phyloP scores from a whole-genome alignment of 345 rosid genomes.

The Theobroma cacao region DNA sequence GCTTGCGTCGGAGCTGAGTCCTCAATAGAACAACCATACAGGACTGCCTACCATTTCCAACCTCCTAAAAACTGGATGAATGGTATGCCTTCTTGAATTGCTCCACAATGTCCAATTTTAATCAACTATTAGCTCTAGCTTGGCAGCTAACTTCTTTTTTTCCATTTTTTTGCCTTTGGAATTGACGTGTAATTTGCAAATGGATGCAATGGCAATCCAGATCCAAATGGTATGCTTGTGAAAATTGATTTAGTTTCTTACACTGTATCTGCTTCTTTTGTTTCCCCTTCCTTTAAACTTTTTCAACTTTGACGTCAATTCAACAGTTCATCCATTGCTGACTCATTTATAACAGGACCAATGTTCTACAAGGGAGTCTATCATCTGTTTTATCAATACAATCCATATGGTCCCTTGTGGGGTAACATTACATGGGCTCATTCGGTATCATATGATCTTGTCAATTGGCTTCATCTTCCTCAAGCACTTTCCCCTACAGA shows the following conservation, averaged over 20 bases:
- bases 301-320: not conserved
- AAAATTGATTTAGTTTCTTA: not conserved
- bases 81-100: not conserved
- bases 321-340: no score
- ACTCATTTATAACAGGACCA: slow-evolving; percentile 1
- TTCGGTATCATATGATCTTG: slow-evolving; percentile 2
- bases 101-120: not conserved
- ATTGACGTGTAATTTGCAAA: not conserved
- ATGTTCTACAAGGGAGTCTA: slow-evolving; percentile 1
- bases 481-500: not conserved
- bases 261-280: not conserved
- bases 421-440: slow-evolving; percentile 8
- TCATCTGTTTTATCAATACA: slow-evolving; percentile 1
- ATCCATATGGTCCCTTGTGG: not conserved
- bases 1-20: not conserved
- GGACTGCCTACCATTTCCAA: not conserved
- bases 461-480: slow-evolving; percentile 2
- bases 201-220: not conserved
- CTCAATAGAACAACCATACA: not conserved
- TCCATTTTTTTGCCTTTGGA: not conserved
- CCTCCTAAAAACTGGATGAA: not conserved
- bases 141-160: not conserved
- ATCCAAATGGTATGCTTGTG: slow-evolving; percentile 2
- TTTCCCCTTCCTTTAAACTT: not conserved
- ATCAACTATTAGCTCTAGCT: not conserved